phyloP scores from a whole-genome alignment of 2,329 filamentous ascomycete genomes.

The Calonectria henricotiae region DNA sequence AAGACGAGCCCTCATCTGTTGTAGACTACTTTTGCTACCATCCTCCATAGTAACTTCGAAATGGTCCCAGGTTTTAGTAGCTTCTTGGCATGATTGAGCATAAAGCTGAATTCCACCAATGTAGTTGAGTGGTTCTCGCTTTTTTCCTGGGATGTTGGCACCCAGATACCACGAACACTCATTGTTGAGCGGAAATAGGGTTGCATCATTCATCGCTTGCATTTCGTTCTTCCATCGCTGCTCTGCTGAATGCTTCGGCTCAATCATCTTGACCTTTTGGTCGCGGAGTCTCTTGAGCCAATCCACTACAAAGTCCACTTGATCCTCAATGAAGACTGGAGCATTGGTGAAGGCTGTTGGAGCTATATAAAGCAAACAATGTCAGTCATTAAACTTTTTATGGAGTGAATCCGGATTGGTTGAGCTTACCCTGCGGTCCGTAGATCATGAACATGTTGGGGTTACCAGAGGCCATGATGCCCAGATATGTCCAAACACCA shows the following conservation, averaged over 20 bases:
- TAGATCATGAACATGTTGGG: constrained; percentile 51
- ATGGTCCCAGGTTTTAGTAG: background rate
- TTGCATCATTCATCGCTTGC: constrained; percentile 27
- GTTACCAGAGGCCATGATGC: constrained; percentile 43
- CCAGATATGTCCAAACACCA: constrained; percentile 47
- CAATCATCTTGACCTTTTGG: constrained; percentile 29
- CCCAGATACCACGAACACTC: constrained; percentile 35
- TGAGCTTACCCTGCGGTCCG: constrained; percentile 44
- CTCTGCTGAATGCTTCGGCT: constrained; percentile 27
- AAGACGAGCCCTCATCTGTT: background rate
- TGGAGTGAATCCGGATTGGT: too few species aligned
- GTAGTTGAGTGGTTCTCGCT: constrained; percentile 29
- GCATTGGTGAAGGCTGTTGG: constrained; percentile 44
- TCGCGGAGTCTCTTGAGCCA: constrained; percentile 36
- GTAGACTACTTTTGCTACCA: background rate
- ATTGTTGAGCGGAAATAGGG: constrained; percentile 23
- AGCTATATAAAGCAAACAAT: background rate
- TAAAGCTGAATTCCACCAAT: constrained; percentile 28
- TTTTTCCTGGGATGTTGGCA: constrained; percentile 37
- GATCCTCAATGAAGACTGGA: constrained; percentile 46
- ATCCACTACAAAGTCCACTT: constrained; percentile 42
- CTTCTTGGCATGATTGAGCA: background rate
- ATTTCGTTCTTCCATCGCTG: constrained; percentile 32
- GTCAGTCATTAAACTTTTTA: background rate
- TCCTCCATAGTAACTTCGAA: background rate